Percentiles rank a stretch among this genome's conserved stretches.
Conservation (phyloP, 2,329 filamentous ascomycete genomes). For the Colletotrichum theobromicola region DNA sequence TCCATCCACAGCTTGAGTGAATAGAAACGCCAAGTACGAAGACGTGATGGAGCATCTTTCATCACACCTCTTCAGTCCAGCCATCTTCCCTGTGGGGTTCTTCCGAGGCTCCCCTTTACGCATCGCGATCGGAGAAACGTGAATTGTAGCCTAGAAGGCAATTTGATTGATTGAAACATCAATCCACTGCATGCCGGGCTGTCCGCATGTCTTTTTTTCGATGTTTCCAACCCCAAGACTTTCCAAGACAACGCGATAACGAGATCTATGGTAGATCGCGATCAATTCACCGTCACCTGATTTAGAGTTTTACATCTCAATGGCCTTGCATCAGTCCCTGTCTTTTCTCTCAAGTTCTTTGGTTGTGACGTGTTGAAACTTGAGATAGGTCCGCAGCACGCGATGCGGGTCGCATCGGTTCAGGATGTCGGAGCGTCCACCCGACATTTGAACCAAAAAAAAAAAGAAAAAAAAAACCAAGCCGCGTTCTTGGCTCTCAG, state of each 20-base stretch:
- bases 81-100: neutral
- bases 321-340: neutral
- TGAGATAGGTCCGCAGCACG: neutral
- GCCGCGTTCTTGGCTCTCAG: neutral
- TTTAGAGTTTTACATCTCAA: neutral
- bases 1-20: neutral
- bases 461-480: too few species aligned
- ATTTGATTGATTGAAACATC: neutral
- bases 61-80: neutral
- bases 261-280: neutral
- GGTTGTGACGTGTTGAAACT: neutral
- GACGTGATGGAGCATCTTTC: neutral
- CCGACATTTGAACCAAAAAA: neutral
- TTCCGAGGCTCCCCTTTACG: neutral
- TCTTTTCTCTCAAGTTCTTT: neutral
- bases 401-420: neutral
- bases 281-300: neutral
- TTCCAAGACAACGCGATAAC: neutral
- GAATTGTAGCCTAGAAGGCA: neutral
- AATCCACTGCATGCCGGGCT: neutral
- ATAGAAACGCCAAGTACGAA: neutral
- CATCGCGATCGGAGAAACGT: neutral
- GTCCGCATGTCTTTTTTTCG: neutral
- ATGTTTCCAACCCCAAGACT: neutral
- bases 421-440: neutral